A percentile compares a stretch with the other conserved stretches of the same genome.
Evolutionary conservation across 768 basidiomycete species (phyloP).

Genomic region (Lactarius tabidus): DNA sequence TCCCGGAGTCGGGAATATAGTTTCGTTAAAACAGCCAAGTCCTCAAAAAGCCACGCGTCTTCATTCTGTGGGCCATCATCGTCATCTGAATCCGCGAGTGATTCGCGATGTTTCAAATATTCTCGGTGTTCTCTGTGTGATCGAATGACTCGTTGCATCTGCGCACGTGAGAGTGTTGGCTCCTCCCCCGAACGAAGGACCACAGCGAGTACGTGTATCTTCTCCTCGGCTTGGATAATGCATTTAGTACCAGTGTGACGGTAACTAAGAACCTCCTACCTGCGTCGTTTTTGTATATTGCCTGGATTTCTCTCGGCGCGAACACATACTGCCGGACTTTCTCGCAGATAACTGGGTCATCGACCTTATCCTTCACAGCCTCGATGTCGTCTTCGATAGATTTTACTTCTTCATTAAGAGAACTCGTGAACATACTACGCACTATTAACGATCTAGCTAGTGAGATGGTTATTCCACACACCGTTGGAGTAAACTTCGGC

Average conservation of each 20-base stretch:
- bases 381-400: conserved; percentile 83
- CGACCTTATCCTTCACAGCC: conserved; percentile 82
- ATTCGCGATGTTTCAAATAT: conserved; percentile 62
- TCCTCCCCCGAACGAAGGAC: conserved; percentile 76
- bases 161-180: conserved; percentile 68
- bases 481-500: conserved; percentile 88
- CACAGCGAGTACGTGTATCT: conserved; percentile 69
- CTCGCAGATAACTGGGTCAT: conserved; percentile 81
- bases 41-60: conserved; percentile 95
- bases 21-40: conserved; percentile 74
- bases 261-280: conserved; percentile 42
- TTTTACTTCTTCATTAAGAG: conserved; percentile 84
- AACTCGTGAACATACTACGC: conserved; percentile 89
- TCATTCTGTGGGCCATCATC: conserved; percentile 92
- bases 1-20: conserved; percentile 79
- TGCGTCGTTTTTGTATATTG: conserved; percentile 74
- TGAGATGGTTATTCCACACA: conserved; percentile 30
- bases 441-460: conserved; percentile 1
- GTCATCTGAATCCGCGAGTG: conserved; percentile 78
- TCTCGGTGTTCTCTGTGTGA: conserved; percentile 72
- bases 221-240: conserved; percentile 51
- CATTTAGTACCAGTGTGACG: conserved; percentile 3
- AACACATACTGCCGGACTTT: conserved; percentile 85
- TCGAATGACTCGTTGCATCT: conserved; percentile 75
- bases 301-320: conserved; percentile 85